Evolutionary conservation across 768 basidiomycete genomes (phyloP).

Genomic region (Hydnomerulius pinastri): DNA sequence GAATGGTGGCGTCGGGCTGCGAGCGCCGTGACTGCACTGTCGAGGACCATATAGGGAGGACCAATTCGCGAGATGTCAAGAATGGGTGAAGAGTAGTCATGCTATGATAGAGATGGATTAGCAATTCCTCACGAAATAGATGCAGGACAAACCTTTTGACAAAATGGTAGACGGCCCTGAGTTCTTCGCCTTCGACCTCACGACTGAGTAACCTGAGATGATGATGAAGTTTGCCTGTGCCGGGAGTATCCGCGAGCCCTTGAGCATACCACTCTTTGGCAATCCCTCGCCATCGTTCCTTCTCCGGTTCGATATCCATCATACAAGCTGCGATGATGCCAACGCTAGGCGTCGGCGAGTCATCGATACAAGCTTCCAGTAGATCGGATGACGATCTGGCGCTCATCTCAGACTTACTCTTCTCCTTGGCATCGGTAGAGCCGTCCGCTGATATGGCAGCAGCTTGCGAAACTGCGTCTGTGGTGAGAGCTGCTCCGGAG

Average conservation of each 20-base stretch:
- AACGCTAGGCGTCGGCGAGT: slow-evolving; percentile 73
- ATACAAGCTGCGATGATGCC: slow-evolving; percentile 81
- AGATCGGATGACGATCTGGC: slow-evolving; percentile 42
- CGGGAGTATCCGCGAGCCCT: slow-evolving; percentile 86
- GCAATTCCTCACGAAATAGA: neutral
- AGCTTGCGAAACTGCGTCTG: slow-evolving; percentile 55
- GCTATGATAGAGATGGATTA: slow-evolving; percentile 42
- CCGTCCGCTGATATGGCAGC: slow-evolving; percentile 32
- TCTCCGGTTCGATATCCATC: slow-evolving; percentile 86
- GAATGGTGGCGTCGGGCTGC: slow-evolving; percentile 67
- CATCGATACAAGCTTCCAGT: slow-evolving; percentile 58
- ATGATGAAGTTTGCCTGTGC: slow-evolving; percentile 93
- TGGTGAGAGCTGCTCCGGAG: slow-evolving; percentile 48
- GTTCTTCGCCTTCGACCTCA: slow-evolving; percentile 80
- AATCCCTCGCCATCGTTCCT: slow-evolving; percentile 87
- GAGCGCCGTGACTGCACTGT: slow-evolving; percentile 63
- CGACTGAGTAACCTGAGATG: slow-evolving; percentile 87
- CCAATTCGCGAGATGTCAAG: slow-evolving; percentile 83
- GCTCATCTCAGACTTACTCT: slow-evolving; percentile 37
- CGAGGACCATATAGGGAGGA: slow-evolving; percentile 85
- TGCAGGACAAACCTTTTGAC: slow-evolving; percentile 76
- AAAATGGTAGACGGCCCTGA: slow-evolving; percentile 90
- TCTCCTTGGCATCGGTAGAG: slow-evolving; percentile 24
- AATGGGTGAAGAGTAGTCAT: slow-evolving; percentile 92
- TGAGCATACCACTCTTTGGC: slow-evolving; percentile 92